phyloP scores from a whole-genome alignment of 2,329 filamentous ascomycete genomes.

The Pestalotiopsis sp. region DNA sequence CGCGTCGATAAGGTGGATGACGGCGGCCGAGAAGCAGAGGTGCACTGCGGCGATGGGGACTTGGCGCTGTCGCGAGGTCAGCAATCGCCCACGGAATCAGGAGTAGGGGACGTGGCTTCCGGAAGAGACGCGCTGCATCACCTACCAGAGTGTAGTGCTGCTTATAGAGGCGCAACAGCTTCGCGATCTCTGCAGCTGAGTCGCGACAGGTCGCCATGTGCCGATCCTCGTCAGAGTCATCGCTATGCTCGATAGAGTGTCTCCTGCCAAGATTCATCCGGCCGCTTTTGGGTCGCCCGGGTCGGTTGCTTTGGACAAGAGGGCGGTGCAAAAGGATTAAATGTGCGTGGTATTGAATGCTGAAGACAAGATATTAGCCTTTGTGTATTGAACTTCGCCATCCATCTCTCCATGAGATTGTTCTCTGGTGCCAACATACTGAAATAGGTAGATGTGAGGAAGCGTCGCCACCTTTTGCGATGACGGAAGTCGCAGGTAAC shows the following conservation, averaged over 20 bases:
- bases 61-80: neutral
- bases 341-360: neutral
- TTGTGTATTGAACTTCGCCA: fast-evolving
- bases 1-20: neutral
- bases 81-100: neutral
- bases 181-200: neutral
- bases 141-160: neutral
- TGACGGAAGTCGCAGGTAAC: neutral
- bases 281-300: neutral
- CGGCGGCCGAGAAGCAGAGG: neutral
- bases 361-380: neutral
- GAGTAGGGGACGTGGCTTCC: neutral
- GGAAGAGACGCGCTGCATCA: neutral
- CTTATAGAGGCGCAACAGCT: neutral
- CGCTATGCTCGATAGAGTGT: neutral
- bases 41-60: neutral
- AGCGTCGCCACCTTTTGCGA: neutral
- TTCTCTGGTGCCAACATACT: neutral
- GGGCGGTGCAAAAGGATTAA: neutral
- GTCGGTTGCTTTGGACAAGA: neutral
- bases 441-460: neutral
- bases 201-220: neutral
- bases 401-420: neutral
- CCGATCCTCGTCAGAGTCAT: neutral
- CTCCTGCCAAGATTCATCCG: neutral